Percentiles rank a stretch among this genome's conserved stretches.
phyloP scores from a whole-genome alignment of 179 eudicot species.

The Actinidia arguta region DNA sequence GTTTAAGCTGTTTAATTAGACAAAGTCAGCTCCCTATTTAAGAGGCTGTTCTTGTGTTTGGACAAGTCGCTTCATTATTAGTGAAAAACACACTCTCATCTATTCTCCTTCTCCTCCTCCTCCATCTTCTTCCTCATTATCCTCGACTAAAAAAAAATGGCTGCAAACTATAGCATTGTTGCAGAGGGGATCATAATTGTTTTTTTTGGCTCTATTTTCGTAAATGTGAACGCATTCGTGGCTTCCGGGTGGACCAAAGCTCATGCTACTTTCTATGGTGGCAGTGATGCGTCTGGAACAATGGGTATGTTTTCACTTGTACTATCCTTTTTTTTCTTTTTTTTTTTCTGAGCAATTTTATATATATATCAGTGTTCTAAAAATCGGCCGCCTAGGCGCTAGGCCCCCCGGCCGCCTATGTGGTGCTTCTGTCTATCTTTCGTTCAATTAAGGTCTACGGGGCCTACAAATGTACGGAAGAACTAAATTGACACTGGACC shows the following conservation, averaged over 20 bases:
- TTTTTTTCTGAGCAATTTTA: neutral
- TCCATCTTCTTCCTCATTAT: neutral
- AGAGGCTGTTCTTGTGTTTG: neutral
- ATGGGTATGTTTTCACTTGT: slow-evolving; percentile 43
- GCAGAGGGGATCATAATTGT: slow-evolving; percentile 21
- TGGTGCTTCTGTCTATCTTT: no score
- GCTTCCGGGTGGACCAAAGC: slow-evolving; percentile 54
- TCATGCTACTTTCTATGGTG: slow-evolving; percentile 64
- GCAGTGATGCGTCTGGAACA: slow-evolving; percentile 63
- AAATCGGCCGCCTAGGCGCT: no score
- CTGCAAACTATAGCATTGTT: slow-evolving; percentile 24
- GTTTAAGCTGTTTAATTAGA: slow-evolving; percentile 11
- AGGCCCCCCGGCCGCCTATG: no score
- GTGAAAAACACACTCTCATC: neutral
- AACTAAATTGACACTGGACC: no score
- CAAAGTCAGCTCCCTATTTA: slow-evolving; percentile 20
- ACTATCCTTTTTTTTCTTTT: neutral
- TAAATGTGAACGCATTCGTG: slow-evolving; percentile 34
- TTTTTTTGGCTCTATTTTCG: slow-evolving; percentile 19
- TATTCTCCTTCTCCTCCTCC: slow-evolving; percentile 6
- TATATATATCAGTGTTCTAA: no score
- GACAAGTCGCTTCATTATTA: neutral
- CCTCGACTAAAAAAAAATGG: neutral
- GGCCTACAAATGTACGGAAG: no score
- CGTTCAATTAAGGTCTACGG: no score